Percentiles rank a stretch among this genome's conserved stretches.
These are phyloP conservation scores for Yamagishiella unicocca DNA, from an alignment of 139 green algal genomes.

Conservation along the genomic window DNA sequence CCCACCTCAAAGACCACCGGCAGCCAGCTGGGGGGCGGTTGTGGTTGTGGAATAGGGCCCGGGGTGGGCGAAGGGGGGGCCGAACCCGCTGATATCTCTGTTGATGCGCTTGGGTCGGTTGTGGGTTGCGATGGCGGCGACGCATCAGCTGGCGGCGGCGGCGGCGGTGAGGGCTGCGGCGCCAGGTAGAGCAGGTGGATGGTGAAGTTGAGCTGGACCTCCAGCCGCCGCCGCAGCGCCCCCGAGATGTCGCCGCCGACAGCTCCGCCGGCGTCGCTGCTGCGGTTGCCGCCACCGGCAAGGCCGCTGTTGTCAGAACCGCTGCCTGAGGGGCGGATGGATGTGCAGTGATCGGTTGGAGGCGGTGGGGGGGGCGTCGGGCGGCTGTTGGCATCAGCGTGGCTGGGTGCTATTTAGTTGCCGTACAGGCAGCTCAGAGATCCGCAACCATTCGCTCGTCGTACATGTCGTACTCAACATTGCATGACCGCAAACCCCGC, in stretches of 20 bases:
- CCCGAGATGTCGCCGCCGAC: neutral
- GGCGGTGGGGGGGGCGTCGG: too few relatives aligned
- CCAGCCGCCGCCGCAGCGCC: slow-evolving; percentile 4
- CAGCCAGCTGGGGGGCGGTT: neutral
- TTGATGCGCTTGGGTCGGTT: too few relatives aligned
- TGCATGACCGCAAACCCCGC: too few relatives aligned
- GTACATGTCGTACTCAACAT: too few relatives aligned
- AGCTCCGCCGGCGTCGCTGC: neutral
- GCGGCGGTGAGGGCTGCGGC: neutral
- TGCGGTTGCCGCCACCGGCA: neutral
- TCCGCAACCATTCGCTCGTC: neutral
- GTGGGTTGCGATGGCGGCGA: neutral
- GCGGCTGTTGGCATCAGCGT: too few relatives aligned
- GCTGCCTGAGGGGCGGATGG: too few relatives aligned
- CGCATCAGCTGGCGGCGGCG: neutral
- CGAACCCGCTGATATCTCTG: too few relatives aligned
- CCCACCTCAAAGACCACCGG: slow-evolving; percentile 19
- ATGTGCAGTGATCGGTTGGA: too few relatives aligned
- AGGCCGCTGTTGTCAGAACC: neutral
- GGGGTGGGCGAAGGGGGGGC: neutral
- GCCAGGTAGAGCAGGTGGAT: neutral
- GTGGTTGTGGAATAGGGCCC: neutral
- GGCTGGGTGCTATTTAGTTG: too few relatives aligned
- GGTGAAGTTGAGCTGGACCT: slow-evolving; percentile 34
- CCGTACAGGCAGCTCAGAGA: neutral